A percentile compares a stretch with the other conserved stretches of the same genome.
phyloP scores from a whole-genome alignment of 768 basidiomycete species.

The Mycena floridula region DNA sequence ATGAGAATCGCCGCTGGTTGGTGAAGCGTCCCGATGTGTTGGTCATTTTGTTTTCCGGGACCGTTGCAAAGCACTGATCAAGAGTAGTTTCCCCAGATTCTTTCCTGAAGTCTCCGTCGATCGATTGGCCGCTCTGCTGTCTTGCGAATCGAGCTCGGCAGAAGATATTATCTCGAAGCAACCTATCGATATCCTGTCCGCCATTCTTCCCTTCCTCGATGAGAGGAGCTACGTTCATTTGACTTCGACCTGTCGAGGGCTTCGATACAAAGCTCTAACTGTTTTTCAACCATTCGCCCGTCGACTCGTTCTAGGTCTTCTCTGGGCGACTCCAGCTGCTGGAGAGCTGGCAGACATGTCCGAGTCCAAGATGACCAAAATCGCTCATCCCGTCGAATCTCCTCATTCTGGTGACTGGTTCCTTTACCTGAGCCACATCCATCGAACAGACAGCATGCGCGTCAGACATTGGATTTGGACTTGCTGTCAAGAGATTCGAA shows the following conservation, averaged over 20 bases:
- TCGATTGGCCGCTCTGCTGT: constrained; percentile 5
- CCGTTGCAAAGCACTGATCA: not conserved
- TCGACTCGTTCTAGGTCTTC: constrained; percentile 13
- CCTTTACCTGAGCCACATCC: constrained; percentile 19
- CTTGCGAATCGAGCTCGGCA: not conserved
- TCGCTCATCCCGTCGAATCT: constrained; percentile 11
- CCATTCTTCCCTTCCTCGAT: constrained; percentile 16
- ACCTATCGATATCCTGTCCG: constrained; percentile 17
- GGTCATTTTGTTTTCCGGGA: constrained; percentile 1
- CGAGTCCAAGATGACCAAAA: not conserved
- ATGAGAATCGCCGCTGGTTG: constrained; percentile 13
- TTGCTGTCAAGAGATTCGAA: constrained; percentile 12
- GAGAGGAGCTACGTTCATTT: constrained; percentile 14
- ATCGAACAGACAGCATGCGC: constrained; percentile 17
- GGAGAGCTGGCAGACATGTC: constrained; percentile 9
- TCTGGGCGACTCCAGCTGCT: constrained; percentile 17
- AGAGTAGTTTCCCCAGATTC: constrained; percentile 20
- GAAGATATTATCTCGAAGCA: constrained; percentile 12
- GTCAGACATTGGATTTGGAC: constrained; percentile 20
- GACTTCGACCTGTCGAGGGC: constrained; percentile 18
- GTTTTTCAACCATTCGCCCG: constrained; percentile 18
- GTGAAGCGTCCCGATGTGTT: constrained; percentile 16
- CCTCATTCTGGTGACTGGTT: constrained; percentile 18
- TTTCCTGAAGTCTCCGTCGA: constrained; percentile 6
- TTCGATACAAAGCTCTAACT: constrained; percentile 17